Conservation (phyloP, 352 stramenopile genomes). For the Globisporangium camurandrum region DNA sequence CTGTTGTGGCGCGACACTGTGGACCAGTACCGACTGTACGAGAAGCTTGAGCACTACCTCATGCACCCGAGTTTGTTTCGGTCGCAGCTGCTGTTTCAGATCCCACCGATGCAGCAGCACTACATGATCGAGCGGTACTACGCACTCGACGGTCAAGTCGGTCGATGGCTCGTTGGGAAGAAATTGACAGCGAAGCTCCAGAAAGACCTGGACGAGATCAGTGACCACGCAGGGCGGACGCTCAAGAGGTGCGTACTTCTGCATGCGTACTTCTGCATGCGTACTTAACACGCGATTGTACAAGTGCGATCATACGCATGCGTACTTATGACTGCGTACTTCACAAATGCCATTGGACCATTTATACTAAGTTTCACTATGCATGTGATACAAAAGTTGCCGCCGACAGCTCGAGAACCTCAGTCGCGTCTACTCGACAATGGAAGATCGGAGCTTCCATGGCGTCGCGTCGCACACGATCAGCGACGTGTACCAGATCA, state of each 20-base stretch:
- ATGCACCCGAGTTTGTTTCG: conserved; percentile 72
- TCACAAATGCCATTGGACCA: too few species aligned
- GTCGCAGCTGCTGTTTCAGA: conserved; percentile 78
- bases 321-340: too few species aligned
- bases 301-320: too few species aligned
- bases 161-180: conserved; percentile 69
- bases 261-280: too few species aligned
- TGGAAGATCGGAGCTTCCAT: conserved; percentile 80
- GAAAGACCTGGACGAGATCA: conserved; percentile 84
- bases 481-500: conserved; percentile 56
- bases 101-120: conserved; percentile 64
- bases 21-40: conserved; percentile 79
- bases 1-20: conserved; percentile 72
- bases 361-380: too few species aligned
- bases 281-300: too few species aligned
- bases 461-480: conserved; percentile 36
- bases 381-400: conserved; percentile 25
- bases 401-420: conserved; percentile 76
- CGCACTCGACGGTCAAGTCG: conserved; percentile 55
- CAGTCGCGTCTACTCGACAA: conserved; percentile 53
- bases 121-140: conserved; percentile 84
- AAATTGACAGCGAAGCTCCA: conserved; percentile 77
- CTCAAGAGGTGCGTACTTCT: conserved; percentile 33
- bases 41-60: conserved; percentile 80
- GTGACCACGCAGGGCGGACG: conserved; percentile 49